Base-by-base conservation (phyloP, 2,329 filamentous ascomycete species). In the Ascochyta viciae-villosae region DNA sequence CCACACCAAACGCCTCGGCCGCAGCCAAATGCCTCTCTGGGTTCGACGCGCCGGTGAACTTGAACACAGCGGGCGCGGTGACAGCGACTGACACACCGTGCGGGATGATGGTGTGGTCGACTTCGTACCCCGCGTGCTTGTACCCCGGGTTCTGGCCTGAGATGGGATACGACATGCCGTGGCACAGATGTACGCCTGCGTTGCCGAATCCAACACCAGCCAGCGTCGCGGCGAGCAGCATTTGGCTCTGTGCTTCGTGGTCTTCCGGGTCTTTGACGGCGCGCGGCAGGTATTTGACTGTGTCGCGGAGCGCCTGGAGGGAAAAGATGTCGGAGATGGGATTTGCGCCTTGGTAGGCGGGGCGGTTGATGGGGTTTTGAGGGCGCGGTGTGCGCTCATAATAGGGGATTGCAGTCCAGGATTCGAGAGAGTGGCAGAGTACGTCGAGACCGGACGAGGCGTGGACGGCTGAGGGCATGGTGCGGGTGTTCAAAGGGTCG, bases 281-380 rank as follows among this genome's bases (percentile, higher is more conserved):
- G 52, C 94, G 87, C 0, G 94, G 95, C 0, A 99, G 87, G 71
- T 97, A 99, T 78, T 96, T 93, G 62, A 97, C 87, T 0, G 93
- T 96, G 66, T 86, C 85, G 27, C 86, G 84, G 6, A 99, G 84
- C 0, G 95, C 93, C 66, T 91, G 89, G 19, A 99, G 83, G 3
- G 91, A 96, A 81, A 99, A 99, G 64, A 99, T 94, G 74, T 99
- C 95, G 39, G 91, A 96, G 67, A 99, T 99, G 2, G 95, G 95
- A 74, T 99, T 99, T 6, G 95, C 92, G 37, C 95, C 95, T 76
- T 99, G 95, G 73, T 99, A 99, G 0, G 95, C 93, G 0, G 95
- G 95, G 4, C 95, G 85, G 57, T 94, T 83, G 65, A 99, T 91
- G 0, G 96, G 95, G 74, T 99, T 98, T 4, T 85, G 78, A 0